Evolutionary conservation across 2,329 filamentous ascomycete genomes (phyloP).

Genomic region (Diplodia seriata): DNA sequence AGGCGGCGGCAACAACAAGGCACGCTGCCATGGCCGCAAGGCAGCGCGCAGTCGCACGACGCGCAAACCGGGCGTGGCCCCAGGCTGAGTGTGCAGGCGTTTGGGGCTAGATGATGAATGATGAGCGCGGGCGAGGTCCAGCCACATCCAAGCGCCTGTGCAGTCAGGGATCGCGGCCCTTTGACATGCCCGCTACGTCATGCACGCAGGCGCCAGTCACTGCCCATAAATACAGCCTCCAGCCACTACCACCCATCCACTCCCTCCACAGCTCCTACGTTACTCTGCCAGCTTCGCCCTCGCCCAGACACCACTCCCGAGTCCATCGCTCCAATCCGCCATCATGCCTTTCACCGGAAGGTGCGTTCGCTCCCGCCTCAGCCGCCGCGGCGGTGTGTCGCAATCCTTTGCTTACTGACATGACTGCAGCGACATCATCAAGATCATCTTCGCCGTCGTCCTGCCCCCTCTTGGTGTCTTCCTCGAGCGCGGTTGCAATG

Average conservation of each 20-base stretch:
- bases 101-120: constrained; percentile 1
- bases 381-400: constrained; percentile 2
- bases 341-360: constrained; percentile 67
- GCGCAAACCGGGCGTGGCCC: constrained; percentile 13
- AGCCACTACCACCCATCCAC: constrained; percentile 5
- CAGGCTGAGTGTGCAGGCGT: not conserved
- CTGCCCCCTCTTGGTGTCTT: constrained; percentile 91
- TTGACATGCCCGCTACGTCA: constrained; percentile 24
- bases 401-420: constrained; percentile 25
- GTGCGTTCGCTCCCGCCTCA: constrained; percentile 46
- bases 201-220: constrained; percentile 11
- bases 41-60: constrained; percentile 16
- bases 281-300: not conserved
- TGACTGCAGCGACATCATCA: constrained; percentile 70
- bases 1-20: not conserved
- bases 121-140: constrained; percentile 16
- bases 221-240: constrained; percentile 20
- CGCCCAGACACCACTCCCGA: constrained; percentile 2
- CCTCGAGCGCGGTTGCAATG: constrained; percentile 88
- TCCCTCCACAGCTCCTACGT: not conserved
- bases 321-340: constrained; percentile 37
- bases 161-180: constrained; percentile 22
- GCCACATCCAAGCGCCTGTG: constrained; percentile 20
- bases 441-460: constrained; percentile 87
- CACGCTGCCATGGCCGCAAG: not conserved